Evolutionary conservation across 2,329 filamentous ascomycete species (phyloP), one percentile per base, ranked within the genome.

Genomic region (Talaromyces sp.): DNA sequence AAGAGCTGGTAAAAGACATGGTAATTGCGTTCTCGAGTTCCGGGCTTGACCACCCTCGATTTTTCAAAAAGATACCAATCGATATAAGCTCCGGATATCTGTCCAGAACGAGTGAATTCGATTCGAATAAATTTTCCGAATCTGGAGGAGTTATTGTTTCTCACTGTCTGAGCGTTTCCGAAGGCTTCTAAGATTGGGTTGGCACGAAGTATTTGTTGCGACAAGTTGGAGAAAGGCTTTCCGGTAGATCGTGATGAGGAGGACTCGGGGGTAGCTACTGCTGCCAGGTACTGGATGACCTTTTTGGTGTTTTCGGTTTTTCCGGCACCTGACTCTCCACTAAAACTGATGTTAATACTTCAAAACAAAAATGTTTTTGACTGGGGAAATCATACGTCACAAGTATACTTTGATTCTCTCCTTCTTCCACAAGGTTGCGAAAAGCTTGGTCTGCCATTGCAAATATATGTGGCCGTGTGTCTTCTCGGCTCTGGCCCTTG

Each of bases 221-320:
- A 98, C 10, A 99, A 87, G 67, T 92, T 97, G 13, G 92, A 91
- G 68, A 94, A 87, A 69, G 89, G 85, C 67, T 81, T 89, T 79
- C 80, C 83, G 80, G 83, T 89, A 81, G 77, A 85, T 75, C 85
- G 84, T 2, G 78, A 80, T 65, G 83, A 79, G 1, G 89, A 85
- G 0, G 89, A 88, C 67, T 98, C 94, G 0, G 91, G 88, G 49
- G 91, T 91, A 10, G 95, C 95, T 54, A 99, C 95, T 1, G 95
- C 93, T 15, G 95, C 95, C 51, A 99, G 87, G 74, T 99, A 99
- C 73, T 99, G 96, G 64, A 99, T 99, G 71, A 99, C 95, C 77
- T 99, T 99, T 76, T 99, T 99, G 17, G 95, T 99, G 76, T 99
- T 99, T 77, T 99, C 95, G 0, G 95, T 99, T 81, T 99, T 99